Conservation (phyloP, 1,284 basidiomycete species). For the Cryptococcus wingfieldii region DNA sequence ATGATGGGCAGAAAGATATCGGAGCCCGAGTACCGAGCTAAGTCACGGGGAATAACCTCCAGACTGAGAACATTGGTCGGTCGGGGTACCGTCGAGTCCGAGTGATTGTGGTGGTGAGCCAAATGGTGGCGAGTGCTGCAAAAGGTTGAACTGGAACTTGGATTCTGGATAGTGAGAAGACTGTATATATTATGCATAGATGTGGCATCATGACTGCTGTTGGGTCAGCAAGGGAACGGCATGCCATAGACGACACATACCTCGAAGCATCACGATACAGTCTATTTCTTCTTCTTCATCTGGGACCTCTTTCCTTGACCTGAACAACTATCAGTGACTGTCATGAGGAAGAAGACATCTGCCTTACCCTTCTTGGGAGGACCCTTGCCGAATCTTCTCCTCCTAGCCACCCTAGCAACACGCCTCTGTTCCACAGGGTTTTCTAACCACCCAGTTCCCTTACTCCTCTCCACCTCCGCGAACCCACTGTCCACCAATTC, state of each 20-base stretch:
- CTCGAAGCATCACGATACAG: too few species aligned
- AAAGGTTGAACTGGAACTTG: too few species aligned
- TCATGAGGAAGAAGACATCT: background rate
- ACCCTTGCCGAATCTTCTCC: slow-evolving; percentile 33
- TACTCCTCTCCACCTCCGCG: slow-evolving; percentile 25
- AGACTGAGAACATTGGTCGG: too few species aligned
- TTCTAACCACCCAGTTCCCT: slow-evolving; percentile 35
- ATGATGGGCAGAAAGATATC: too few species aligned
- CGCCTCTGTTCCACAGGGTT: slow-evolving; percentile 30
- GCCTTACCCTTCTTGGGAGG: slow-evolving; percentile 47
- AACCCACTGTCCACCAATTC: slow-evolving; percentile 23
- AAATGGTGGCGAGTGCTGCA: too few species aligned
- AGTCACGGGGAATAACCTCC: too few species aligned
- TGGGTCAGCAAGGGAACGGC: background rate
- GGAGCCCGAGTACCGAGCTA: too few species aligned
- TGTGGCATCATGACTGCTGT: background rate
- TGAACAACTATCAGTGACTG: slow-evolving; percentile 4
- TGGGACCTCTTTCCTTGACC: slow-evolving; percentile 40
- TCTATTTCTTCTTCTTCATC: slow-evolving; percentile 37
- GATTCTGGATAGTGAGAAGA: too few species aligned
- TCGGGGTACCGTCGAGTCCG: too few species aligned
- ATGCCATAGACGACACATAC: background rate
- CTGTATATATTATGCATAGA: background rate
- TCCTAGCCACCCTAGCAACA: slow-evolving; percentile 27
- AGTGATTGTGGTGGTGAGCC: too few species aligned